These are phyloP conservation scores for Laetiporus sulphureus DNA, from an alignment of 1,284 basidiomycete genomes.

Conservation along the genomic window DNA sequence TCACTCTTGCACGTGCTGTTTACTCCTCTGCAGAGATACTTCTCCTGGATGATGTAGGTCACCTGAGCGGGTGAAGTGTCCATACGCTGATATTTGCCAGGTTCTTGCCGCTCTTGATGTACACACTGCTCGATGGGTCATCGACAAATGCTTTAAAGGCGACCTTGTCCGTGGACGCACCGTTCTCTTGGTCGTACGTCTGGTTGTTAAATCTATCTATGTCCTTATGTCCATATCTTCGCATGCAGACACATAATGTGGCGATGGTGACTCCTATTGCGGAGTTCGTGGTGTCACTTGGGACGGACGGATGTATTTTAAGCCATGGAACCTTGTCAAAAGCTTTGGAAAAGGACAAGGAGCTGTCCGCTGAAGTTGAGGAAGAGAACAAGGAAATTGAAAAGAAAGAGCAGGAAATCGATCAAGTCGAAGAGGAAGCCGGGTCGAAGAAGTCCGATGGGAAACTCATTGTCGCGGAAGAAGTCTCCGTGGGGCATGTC, in stretches of 20 bases:
- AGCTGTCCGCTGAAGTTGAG: constrained; percentile 32
- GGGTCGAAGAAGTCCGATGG: constrained; percentile 28
- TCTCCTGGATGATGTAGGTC: constrained; percentile 54
- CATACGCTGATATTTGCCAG: constrained; percentile 8
- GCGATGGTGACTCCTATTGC: constrained; percentile 58
- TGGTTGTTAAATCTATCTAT: background rate
- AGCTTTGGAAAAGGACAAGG: constrained; percentile 33
- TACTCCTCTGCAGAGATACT: constrained; percentile 62
- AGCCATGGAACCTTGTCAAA: constrained; percentile 41
- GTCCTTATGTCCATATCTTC: too few relatives aligned
- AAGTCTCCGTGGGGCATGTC: constrained; percentile 49
- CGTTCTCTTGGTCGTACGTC: constrained; percentile 63
- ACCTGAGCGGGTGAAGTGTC: background rate
- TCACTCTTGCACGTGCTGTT: constrained; percentile 69
- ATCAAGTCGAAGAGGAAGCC: constrained; percentile 27
- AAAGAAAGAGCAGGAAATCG: constrained; percentile 12
- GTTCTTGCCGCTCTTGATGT: constrained; percentile 50
- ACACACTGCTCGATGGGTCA: constrained; percentile 68
- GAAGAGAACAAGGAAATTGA: constrained; percentile 30
- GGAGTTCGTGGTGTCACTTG: constrained; percentile 56
- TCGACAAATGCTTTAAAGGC: constrained; percentile 67
- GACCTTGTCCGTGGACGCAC: constrained; percentile 66
- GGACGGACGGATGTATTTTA: constrained; percentile 41
- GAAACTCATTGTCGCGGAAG: constrained; percentile 51
- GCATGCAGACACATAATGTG: constrained; percentile 29